phyloP scores from a whole-genome alignment of 2,329 filamentous ascomycete species.

The Teratosphaeria epicoccoides region DNA sequence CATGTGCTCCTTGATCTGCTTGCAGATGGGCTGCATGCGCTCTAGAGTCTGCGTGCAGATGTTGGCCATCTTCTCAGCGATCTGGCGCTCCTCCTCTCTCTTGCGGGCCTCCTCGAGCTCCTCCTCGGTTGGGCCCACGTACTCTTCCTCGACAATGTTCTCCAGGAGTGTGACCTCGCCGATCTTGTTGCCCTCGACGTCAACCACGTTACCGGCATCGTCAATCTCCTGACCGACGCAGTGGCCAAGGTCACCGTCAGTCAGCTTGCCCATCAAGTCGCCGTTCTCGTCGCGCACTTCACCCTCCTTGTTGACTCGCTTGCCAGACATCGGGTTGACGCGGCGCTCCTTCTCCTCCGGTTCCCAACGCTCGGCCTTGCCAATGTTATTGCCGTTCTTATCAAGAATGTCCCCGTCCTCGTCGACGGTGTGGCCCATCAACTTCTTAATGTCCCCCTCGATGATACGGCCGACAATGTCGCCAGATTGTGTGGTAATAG shows the following conservation, averaged over 20 bases:
- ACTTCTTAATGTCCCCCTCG: constrained; percentile 42
- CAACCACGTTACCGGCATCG: constrained; percentile 42
- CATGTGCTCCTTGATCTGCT: constrained; percentile 75
- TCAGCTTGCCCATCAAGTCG: constrained; percentile 40
- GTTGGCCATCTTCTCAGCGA: constrained; percentile 63
- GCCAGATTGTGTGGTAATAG: constrained; percentile 38
- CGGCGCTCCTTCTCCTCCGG: constrained; percentile 44
- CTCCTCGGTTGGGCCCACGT: constrained; percentile 46
- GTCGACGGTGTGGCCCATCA: constrained; percentile 40
- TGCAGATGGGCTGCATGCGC: constrained; percentile 73
- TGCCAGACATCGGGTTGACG: constrained; percentile 45
- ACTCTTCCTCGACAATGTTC: constrained; percentile 46
- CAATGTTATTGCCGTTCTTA: constrained; percentile 44
- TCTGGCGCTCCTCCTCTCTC: constrained; percentile 59
- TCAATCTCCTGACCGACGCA: constrained; percentile 43
- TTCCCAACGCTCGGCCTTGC: constrained; percentile 44
- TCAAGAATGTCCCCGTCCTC: constrained; percentile 43
- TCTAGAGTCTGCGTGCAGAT: constrained; percentile 72
- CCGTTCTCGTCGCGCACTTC: constrained; percentile 43
- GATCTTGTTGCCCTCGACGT: constrained; percentile 51
- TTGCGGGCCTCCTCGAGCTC: constrained; percentile 41
- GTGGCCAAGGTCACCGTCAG: constrained; percentile 41
- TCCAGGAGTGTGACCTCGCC: constrained; percentile 53
- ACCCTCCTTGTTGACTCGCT: constrained; percentile 43
- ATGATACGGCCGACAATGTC: constrained; percentile 40